phyloP scores from a whole-genome alignment of 2,329 filamentous ascomycete genomes.

The Ophiognomonia clavigignenti-juglandacearum region DNA sequence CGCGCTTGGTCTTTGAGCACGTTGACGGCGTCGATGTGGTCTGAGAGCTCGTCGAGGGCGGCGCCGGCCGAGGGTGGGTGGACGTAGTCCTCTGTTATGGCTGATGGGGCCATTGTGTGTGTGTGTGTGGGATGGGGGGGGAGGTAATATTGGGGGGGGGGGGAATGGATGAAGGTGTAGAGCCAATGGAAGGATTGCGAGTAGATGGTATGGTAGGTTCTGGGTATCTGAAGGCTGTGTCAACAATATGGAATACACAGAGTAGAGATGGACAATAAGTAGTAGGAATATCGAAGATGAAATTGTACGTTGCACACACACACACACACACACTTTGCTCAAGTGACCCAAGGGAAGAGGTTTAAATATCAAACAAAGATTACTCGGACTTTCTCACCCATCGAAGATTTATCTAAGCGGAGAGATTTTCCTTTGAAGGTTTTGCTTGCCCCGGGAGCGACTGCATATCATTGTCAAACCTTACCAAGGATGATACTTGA shows the following conservation, averaged over 20 bases:
- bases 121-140: not conserved
- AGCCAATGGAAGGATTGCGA: too few species aligned
- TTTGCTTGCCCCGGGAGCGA: too few species aligned
- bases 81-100: conserved; percentile 19
- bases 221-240: too few species aligned
- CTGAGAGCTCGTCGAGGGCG: conserved; percentile 29
- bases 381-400: conserved; percentile 3
- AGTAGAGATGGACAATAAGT: too few species aligned
- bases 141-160: not conserved
- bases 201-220: too few species aligned
- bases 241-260: too few species aligned
- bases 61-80: conserved; percentile 17
- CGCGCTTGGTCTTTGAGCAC: conserved; percentile 19
- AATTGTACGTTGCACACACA: too few species aligned
- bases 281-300: too few species aligned
- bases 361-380: conserved; percentile 6
- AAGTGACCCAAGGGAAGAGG: not conserved
- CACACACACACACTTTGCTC: too few species aligned
- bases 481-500: too few species aligned
- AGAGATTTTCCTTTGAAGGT: conserved; percentile 1
- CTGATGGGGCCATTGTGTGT: conserved; percentile 25
- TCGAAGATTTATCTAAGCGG: conserved; percentile 6
- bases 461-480: too few species aligned
- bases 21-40: conserved; percentile 31
- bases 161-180: too few species aligned